A percentile compares a stretch with the other conserved stretches of the same genome.
Evolutionary conservation across 2,329 filamentous ascomycete genomes (phyloP).

Genomic region (Celoporthe dispersa): DNA sequence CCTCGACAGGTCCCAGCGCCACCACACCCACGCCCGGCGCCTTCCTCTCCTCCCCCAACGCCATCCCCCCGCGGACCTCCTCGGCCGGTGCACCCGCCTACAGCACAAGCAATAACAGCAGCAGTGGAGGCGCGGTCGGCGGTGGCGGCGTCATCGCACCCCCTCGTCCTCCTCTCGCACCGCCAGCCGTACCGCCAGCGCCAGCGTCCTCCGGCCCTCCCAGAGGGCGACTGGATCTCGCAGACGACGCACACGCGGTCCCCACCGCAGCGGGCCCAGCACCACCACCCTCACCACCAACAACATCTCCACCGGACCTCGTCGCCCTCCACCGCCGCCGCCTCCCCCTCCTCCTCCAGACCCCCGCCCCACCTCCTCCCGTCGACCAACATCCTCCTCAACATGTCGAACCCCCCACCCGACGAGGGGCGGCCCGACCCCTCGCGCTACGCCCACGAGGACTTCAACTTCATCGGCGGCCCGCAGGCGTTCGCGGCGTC

Average conservation of each 20-base stretch:
- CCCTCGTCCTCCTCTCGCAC: conserved; percentile 1
- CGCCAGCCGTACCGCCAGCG: conserved; percentile 15
- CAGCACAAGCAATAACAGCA: conserved; percentile 34
- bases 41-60: conserved; percentile 60
- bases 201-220: conserved; percentile 53
- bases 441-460: conserved; percentile 57
- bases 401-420: conserved; percentile 42
- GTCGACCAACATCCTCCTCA: conserved; percentile 39
- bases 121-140: not conserved
- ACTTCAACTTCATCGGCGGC: conserved; percentile 54
- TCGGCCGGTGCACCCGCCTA: conserved; percentile 57
- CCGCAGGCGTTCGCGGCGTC: conserved; percentile 67
- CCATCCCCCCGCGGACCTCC: conserved; percentile 75
- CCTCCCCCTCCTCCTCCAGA: not conserved
- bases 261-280: conserved; percentile 9
- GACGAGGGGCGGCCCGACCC: conserved; percentile 51
- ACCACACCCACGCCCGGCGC: conserved; percentile 31
- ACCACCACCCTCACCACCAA: conserved; percentile 29
- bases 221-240: conserved; percentile 66
- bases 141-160: not conserved
- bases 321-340: conserved; percentile 20
- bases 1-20: not conserved
- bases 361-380: conserved; percentile 36
- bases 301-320: conserved; percentile 30
- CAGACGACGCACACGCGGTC: conserved; percentile 41